These are phyloP conservation scores for Edaphochlamys debaryana DNA, from an alignment of 139 green algal genomes.

Conservation along the genomic window DNA sequence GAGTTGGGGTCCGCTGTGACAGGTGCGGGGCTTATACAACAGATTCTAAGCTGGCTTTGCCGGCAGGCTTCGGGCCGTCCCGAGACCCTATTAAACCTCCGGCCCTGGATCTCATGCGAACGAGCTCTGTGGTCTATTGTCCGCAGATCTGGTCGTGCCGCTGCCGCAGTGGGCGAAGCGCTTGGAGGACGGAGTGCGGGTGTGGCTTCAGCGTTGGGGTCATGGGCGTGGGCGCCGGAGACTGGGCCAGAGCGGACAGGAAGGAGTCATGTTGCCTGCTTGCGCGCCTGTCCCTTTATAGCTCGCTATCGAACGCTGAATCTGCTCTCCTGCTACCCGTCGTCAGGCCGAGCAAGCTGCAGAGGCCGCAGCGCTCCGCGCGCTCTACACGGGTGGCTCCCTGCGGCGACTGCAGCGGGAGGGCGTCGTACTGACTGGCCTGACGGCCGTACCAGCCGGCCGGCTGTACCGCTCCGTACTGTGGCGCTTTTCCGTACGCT, in stretches of 20 bases:
- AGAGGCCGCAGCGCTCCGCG: slow-evolving; percentile 38
- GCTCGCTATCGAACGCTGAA: too few species aligned
- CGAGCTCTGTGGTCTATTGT: too few species aligned
- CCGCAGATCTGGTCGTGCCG: too few species aligned
- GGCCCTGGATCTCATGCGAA: too few species aligned
- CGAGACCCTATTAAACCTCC: too few species aligned
- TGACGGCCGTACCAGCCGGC: slow-evolving; percentile 26
- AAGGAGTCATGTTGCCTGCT: too few species aligned
- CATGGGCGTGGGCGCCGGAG: too few species aligned
- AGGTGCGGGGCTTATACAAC: slow-evolving; percentile 7
- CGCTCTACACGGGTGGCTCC: slow-evolving; percentile 52
- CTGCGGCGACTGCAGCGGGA: slow-evolving; percentile 58
- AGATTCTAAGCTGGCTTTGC: too few species aligned
- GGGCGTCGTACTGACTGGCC: slow-evolving; percentile 52
- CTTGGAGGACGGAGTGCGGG: background rate
- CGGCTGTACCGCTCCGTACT: slow-evolving; percentile 55
- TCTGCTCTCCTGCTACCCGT: too few species aligned
- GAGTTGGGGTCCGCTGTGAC: background rate
- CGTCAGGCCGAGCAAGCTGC: slow-evolving; percentile 52
- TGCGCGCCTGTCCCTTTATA: background rate
- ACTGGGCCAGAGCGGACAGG: too few species aligned
- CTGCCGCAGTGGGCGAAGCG: too few species aligned
- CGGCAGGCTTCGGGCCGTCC: too few species aligned
- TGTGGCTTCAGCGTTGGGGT: background rate
- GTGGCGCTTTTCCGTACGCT: slow-evolving; percentile 46